These are phyloP conservation scores for Ceratopteris richardii DNA, from an alignment of 75 land plant genomes.

Conservation along the genomic window DNA sequence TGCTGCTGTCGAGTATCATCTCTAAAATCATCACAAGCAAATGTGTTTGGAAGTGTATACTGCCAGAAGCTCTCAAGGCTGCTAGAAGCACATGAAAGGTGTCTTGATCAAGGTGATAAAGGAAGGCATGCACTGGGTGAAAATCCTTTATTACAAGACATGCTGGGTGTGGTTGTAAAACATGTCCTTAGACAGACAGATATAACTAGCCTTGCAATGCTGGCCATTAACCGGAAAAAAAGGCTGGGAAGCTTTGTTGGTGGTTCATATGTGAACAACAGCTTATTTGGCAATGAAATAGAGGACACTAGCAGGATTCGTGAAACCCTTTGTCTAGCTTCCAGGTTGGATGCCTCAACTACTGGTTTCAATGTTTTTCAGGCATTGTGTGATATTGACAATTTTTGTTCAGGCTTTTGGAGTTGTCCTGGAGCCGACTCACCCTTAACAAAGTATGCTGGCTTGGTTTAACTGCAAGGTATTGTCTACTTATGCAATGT, in stretches of 20 bases:
- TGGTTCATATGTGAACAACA: not conserved
- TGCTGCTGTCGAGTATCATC: slow-evolving; percentile 15
- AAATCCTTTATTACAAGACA: not conserved
- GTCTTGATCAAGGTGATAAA: not conserved
- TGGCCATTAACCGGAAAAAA: not conserved
- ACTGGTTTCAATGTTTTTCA: not conserved
- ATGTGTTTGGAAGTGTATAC: slow-evolving; percentile 28
- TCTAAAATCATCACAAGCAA: not conserved
- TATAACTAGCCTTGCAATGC: slow-evolving; percentile 1
- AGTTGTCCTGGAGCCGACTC: not conserved
- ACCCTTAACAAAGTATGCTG: not conserved
- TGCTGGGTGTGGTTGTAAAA: not conserved
- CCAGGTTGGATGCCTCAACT: not conserved
- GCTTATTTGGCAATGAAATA: not conserved
- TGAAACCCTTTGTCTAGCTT: not conserved
- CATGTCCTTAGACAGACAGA: slow-evolving; percentile 1
- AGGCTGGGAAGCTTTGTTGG: not conserved
- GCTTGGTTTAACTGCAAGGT: not conserved
- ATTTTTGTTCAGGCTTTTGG: not conserved
- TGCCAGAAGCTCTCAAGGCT: slow-evolving; percentile 16
- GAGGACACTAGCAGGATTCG: slow-evolving; percentile 4
- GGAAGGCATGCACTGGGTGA: not conserved
- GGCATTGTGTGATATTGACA: not conserved
- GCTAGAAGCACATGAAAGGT: slow-evolving; percentile 11
- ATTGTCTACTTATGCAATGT: not conserved